Conservation (phyloP, 352 stramenopile genomes). For the Globisporangium splendens region DNA sequence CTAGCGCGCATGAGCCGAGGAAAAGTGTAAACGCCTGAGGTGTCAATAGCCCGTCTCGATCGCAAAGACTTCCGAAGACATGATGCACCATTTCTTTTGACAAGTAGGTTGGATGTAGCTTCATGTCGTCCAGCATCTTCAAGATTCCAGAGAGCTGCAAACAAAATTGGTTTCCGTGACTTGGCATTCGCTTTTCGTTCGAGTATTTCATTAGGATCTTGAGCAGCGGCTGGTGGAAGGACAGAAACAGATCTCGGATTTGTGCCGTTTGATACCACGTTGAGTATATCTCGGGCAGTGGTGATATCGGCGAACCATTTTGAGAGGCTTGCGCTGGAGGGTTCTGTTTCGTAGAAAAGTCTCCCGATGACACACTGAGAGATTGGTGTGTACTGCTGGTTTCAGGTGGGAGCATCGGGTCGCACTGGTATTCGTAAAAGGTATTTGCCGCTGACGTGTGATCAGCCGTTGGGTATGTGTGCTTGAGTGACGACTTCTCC, state of each 20-base stretch:
- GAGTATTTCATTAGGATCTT: conserved; percentile 54
- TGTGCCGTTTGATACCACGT: conserved; percentile 55
- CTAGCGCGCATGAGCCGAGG: conserved; percentile 55
- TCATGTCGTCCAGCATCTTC: conserved; percentile 61
- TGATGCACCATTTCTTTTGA: conserved; percentile 41
- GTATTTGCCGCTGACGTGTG: conserved; percentile 19
- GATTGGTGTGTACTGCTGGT: background rate
- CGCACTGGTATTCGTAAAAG: conserved; percentile 64
- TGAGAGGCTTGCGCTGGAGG: conserved; percentile 2
- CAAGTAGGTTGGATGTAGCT: conserved; percentile 51
- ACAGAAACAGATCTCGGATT: conserved; percentile 59
- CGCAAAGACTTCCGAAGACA: conserved; percentile 40
- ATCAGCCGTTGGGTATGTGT: conserved; percentile 48
- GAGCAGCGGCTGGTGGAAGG: conserved; percentile 48
- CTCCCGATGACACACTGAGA: background rate
- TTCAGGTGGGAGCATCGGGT: conserved; percentile 47
- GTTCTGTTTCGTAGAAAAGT: background rate
- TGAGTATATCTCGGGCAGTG: conserved; percentile 21
- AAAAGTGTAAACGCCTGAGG: conserved; percentile 50
- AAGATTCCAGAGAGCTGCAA: conserved; percentile 32
- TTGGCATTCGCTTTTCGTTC: conserved; percentile 32
- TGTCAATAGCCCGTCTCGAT: conserved; percentile 32
- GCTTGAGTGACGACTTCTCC: conserved; percentile 74
- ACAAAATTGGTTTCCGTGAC: conserved; percentile 45
- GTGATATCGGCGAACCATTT: background rate